phyloP scores from a whole-genome alignment of 495 filamentous ascomycete species.

The Aspergillus kassunensis region DNA sequence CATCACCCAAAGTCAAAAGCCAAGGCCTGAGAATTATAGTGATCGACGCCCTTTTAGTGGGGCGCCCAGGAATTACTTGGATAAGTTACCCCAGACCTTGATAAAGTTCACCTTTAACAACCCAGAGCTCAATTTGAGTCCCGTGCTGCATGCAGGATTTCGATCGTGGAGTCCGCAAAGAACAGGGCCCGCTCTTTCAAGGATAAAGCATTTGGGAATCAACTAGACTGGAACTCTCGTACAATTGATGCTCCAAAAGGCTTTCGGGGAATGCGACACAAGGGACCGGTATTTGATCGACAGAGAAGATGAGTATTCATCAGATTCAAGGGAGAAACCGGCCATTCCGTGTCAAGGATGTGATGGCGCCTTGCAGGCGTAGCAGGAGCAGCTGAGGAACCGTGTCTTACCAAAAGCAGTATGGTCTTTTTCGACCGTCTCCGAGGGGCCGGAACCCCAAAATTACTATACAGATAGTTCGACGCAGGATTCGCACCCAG shows the following conservation, averaged over 20 bases:
- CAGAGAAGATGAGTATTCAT: not conserved
- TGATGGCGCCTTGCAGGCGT: slow-evolving; percentile 8
- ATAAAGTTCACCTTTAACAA: slow-evolving; percentile 15
- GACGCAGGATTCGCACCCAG: slow-evolving; percentile 8
- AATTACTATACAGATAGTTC: slow-evolving; percentile 8
- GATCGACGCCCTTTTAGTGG: slow-evolving; percentile 7
- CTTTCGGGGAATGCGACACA: not conserved
- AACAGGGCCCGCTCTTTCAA: slow-evolving; percentile 5
- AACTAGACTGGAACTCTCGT: slow-evolving; percentile 4
- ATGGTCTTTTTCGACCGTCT: not conserved
- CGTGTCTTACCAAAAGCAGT: not conserved
- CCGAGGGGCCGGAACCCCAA: slow-evolving; percentile 3
- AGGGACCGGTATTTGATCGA: slow-evolving; percentile 3
- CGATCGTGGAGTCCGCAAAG: slow-evolving; percentile 8
- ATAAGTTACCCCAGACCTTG: slow-evolving; percentile 17
- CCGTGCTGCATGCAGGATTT: slow-evolving; percentile 11
- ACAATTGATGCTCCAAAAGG: not conserved
- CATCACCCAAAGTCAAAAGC: slow-evolving; percentile 6
- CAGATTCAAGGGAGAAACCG: not conserved
- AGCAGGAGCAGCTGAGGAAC: slow-evolving; percentile 4
- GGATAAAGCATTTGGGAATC: not conserved
- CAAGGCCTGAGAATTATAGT: slow-evolving; percentile 17
- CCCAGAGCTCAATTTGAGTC: slow-evolving; percentile 7
- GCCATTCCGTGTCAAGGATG: slow-evolving; percentile 4
- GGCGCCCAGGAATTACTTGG: slow-evolving; percentile 1